phyloP scores from a whole-genome alignment of 2,329 filamentous ascomycete species.

The Thielaviopsis euricoi region DNA sequence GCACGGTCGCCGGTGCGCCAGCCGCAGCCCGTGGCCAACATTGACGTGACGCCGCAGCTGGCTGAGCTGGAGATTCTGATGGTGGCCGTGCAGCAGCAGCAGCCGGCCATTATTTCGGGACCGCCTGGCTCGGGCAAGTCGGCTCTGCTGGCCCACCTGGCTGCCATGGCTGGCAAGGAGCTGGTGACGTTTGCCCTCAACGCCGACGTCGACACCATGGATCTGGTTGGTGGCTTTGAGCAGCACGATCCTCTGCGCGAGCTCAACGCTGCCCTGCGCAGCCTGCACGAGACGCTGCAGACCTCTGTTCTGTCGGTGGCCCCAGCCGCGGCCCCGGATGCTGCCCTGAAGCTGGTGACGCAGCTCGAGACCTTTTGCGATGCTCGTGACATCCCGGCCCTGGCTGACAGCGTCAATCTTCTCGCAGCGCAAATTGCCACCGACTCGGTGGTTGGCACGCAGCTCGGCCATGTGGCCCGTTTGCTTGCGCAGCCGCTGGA shows the following conservation, averaged over 20 bases:
- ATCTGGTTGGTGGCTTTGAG: conserved; percentile 91
- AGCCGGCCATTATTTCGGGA: conserved; percentile 81
- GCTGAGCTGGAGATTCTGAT: conserved; percentile 71
- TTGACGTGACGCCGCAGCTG: conserved; percentile 40
- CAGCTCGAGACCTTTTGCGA: conserved; percentile 24
- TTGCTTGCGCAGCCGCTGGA: conserved; percentile 36
- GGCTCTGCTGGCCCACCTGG: conserved; percentile 59
- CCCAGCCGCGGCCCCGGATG: conserved; percentile 28
- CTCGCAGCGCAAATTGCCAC: conserved; percentile 26
- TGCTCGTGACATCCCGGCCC: conserved; percentile 18
- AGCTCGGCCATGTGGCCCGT: conserved; percentile 30
- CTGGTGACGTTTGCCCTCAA: conserved; percentile 80
- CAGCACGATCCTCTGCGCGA: conserved; percentile 72
- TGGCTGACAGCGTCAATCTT: conserved; percentile 23
- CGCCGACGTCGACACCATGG: conserved; percentile 90
- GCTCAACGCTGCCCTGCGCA: conserved; percentile 38
- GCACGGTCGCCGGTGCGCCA: conserved; percentile 40
- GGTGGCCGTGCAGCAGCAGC: conserved; percentile 68
- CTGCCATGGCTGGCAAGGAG: conserved; percentile 58
- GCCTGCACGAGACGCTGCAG: conserved; percentile 35
- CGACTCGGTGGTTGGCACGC: conserved; percentile 27
- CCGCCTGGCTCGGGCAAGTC: conserved; percentile 79
- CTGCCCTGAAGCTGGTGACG: conserved; percentile 34
- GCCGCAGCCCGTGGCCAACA: conserved; percentile 31
- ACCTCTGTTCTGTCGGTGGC: conserved; percentile 30